phyloP scores from a whole-genome alignment of 768 basidiomycete species.

The Suillus hirtellus region DNA sequence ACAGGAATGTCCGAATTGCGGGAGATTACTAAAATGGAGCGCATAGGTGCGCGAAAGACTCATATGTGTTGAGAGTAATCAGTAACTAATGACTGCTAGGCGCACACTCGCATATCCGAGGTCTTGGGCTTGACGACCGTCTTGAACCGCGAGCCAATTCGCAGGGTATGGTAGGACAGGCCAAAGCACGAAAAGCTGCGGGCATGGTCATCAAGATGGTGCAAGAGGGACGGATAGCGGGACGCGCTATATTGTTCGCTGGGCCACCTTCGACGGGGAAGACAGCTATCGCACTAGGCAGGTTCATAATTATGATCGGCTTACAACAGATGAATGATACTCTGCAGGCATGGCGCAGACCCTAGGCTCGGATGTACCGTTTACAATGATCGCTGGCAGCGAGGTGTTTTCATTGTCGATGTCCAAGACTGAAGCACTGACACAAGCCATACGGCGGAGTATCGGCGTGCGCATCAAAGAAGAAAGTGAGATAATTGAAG shows the following conservation, averaged over 20 bases:
- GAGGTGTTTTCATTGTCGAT: conserved; percentile 98
- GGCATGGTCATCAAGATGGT: conserved; percentile 99
- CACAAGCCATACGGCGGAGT: conserved; percentile 92
- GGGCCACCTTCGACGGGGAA: conserved; percentile 98
- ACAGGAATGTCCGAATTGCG: conserved; percentile 78
- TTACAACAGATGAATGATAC: not conserved
- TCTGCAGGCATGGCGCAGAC: conserved; percentile 90
- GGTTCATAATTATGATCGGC: conserved; percentile 24
- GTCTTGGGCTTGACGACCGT: conserved; percentile 88
- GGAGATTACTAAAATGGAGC: conserved; percentile 92
- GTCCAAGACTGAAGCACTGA: conserved; percentile 98
- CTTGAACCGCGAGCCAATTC: conserved; percentile 87
- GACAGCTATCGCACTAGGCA: conserved; percentile 96
- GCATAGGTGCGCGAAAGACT: conserved; percentile 59
- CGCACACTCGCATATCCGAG: conserved; percentile 93
- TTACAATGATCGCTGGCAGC: conserved; percentile 96
- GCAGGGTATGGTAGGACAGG: conserved; percentile 98
- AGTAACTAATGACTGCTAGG: conserved; percentile 43
- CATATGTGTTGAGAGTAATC: not conserved
- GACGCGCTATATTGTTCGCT: conserved; percentile 94
- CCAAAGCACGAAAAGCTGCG: conserved; percentile 93
- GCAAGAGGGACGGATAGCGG: conserved; percentile 92
- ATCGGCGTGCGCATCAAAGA: conserved; percentile 98
- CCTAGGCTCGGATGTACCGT: conserved; percentile 91
- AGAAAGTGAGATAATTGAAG: conserved; percentile 96